Conservation (phyloP, 495 filamentous ascomycete species). For the Penicillium salamii region DNA sequence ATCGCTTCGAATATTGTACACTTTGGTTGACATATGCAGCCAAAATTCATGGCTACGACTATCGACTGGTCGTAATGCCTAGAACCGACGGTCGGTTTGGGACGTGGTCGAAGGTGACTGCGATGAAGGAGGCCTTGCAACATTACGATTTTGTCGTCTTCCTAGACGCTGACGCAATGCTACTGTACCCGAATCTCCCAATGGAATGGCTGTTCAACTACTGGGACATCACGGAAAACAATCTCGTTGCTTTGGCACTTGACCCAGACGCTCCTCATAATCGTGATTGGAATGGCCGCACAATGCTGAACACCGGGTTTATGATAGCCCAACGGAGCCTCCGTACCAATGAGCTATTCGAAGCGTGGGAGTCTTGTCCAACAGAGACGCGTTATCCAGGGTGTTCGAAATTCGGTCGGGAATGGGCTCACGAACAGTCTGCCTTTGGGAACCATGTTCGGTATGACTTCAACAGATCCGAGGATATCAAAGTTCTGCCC, state of each 20-base stretch:
- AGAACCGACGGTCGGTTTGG: slow-evolving; percentile 21
- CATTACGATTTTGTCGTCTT: slow-evolving; percentile 49
- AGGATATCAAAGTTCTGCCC: slow-evolving; percentile 34
- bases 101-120: slow-evolving; percentile 50
- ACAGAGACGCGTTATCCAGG: slow-evolving; percentile 23
- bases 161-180: slow-evolving; percentile 50
- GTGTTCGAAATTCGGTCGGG: slow-evolving; percentile 28
- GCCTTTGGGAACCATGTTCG: slow-evolving; percentile 37
- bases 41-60: slow-evolving; percentile 52
- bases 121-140: slow-evolving; percentile 41
- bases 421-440: slow-evolving; percentile 39
- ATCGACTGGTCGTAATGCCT: slow-evolving; percentile 43
- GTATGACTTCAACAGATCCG: slow-evolving; percentile 27
- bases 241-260: slow-evolving; percentile 43
- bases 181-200: slow-evolving; percentile 45
- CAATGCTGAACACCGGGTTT: slow-evolving; percentile 39
- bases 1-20: background rate
- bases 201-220: slow-evolving; percentile 55
- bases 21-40: slow-evolving; percentile 21
- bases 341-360: slow-evolving; percentile 33
- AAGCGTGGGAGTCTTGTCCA: slow-evolving; percentile 37
- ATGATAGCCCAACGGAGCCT: slow-evolving; percentile 35
- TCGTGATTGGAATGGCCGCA: slow-evolving; percentile 26
- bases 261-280: slow-evolving; percentile 32
- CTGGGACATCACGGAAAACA: slow-evolving; percentile 43